These are phyloP conservation scores for Fomitiporia mediterranea DNA, from an alignment of 1,284 basidiomycete species.

Conservation along the genomic window DNA sequence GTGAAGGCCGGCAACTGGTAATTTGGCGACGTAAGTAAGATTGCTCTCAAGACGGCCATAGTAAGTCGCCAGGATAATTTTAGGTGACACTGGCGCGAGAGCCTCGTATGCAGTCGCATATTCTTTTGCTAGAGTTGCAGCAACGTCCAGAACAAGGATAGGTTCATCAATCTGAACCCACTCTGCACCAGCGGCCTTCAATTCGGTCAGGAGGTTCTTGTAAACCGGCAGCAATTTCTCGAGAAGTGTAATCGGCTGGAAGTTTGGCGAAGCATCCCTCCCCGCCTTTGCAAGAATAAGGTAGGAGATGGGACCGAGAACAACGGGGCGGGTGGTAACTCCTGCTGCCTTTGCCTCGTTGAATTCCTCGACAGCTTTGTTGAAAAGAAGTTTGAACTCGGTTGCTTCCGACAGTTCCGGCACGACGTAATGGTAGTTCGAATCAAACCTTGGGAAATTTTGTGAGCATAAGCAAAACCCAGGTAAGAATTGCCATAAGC, in stretches of 20 bases:
- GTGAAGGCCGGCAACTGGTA: constrained; percentile 93
- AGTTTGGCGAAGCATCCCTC: constrained; percentile 81
- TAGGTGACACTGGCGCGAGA: constrained; percentile 80
- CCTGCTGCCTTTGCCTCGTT: constrained; percentile 93
- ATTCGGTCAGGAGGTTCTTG: constrained; percentile 85
- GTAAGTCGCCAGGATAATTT: constrained; percentile 93
- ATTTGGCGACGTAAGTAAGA: constrained; percentile 85
- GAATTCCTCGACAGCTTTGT: constrained; percentile 94
- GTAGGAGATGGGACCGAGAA: constrained; percentile 96
- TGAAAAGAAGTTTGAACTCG: constrained; percentile 93
- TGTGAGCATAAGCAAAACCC: constrained; percentile 33
- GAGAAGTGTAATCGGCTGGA: constrained; percentile 90
- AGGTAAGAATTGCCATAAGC: constrained; percentile 16
- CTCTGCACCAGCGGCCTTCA: constrained; percentile 90
- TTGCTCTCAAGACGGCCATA: constrained; percentile 96
- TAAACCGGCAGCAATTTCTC: constrained; percentile 91
- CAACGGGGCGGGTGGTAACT: constrained; percentile 89
- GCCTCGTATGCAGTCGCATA: constrained; percentile 81
- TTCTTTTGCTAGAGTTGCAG: constrained; percentile 75
- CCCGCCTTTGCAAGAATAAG: constrained; percentile 90
- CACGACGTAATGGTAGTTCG: constrained; percentile 99
- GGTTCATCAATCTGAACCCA: constrained; percentile 99
- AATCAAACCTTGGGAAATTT: no score
- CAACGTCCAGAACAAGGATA: constrained; percentile 89
- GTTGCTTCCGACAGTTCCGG: constrained; percentile 92